These are phyloP conservation scores for Achaetomium macrosporum DNA, from an alignment of 2,329 filamentous ascomycete genomes.

Conservation along the genomic window DNA sequence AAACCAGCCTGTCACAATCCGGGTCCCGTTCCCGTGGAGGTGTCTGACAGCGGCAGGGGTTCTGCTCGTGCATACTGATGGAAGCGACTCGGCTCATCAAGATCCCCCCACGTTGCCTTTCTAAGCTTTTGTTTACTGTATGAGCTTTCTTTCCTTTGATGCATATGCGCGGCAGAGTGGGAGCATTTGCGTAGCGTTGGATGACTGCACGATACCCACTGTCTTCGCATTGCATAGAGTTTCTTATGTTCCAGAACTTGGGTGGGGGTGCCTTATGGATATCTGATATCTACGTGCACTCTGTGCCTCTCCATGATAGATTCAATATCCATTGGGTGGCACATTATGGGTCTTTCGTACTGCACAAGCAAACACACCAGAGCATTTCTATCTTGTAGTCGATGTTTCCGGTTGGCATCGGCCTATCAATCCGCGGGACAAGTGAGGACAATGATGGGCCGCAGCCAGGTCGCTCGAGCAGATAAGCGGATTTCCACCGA, in stretches of 20 bases:
- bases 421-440: background rate
- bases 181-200: constrained; percentile 6
- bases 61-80: background rate
- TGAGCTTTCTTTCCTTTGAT: background rate
- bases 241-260: background rate
- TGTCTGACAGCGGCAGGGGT: background rate
- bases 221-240: constrained; percentile 9
- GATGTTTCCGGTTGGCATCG: constrained; percentile 5
- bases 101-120: background rate
- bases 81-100: background rate
- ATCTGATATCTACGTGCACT: too few species aligned
- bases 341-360: background rate
- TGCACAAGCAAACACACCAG: background rate
- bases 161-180: background rate
- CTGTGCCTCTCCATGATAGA: too few species aligned
- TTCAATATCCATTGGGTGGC: background rate
- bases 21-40: constrained; percentile 3
- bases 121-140: background rate
- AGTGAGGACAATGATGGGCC: background rate
- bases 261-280: background rate
- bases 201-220: constrained; percentile 10
- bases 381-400: background rate
- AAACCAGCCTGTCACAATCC: constrained; percentile 5
- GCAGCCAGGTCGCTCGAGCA: too few species aligned
- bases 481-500: too few species aligned